Conservation (phyloP, 1,284 basidiomycete species). For the Ustilago curta region DNA sequence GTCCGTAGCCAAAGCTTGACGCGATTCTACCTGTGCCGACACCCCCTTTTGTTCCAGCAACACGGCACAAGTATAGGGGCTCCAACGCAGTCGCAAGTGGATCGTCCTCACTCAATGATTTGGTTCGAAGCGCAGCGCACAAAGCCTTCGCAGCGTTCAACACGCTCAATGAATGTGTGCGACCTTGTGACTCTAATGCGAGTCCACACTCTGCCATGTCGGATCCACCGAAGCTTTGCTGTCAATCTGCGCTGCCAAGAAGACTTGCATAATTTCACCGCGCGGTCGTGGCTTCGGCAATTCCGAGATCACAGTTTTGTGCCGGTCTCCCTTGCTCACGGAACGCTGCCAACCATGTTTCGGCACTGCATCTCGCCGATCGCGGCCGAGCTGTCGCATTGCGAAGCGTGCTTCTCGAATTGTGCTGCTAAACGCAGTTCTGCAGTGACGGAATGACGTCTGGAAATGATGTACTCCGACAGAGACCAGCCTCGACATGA, state of each 20-base stretch:
- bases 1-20: not conserved
- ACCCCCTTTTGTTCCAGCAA: too few species aligned
- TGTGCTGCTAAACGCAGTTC: too few species aligned
- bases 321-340: conserved; percentile 6
- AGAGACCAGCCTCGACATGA: too few species aligned
- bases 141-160: too few species aligned
- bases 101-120: too few species aligned
- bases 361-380: conserved; percentile 5
- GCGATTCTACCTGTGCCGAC: too few species aligned
- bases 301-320: not conserved
- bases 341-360: not conserved
- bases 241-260: conserved; percentile 7
- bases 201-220: not conserved
- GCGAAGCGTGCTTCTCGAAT: not conserved
- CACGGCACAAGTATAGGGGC: too few species aligned
- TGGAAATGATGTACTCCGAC: too few species aligned
- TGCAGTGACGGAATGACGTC: too few species aligned
- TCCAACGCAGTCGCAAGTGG: too few species aligned
- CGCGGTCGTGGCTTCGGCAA: conserved; percentile 5
- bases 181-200: conserved; percentile 2
- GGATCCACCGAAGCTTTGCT: conserved; percentile 1
- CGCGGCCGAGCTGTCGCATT: not conserved
- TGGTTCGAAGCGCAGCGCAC: too few species aligned
- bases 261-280: not conserved
- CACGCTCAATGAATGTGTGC: not conserved